Conservation (phyloP, 345 rosid species). For the Toxicodendron radicans region DNA sequence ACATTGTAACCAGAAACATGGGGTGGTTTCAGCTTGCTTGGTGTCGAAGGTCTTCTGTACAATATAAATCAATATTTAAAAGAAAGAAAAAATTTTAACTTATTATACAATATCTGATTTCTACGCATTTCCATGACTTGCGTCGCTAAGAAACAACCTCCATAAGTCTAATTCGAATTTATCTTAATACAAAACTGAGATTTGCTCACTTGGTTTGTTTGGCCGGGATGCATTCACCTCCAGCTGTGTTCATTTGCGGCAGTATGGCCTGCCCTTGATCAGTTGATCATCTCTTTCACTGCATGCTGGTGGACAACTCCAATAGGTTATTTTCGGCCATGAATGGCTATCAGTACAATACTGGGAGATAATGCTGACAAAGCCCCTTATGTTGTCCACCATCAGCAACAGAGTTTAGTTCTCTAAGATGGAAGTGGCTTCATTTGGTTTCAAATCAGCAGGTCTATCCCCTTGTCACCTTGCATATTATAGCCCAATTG, state of each 20-base stretch:
- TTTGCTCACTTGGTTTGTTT: background rate
- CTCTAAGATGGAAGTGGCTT: background rate
- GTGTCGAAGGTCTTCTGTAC: slow-evolving; percentile 25
- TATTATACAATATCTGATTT: slow-evolving; percentile 17
- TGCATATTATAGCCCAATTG: background rate
- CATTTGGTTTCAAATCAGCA: background rate
- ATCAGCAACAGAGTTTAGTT: background rate
- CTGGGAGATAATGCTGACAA: background rate
- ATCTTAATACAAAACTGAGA: slow-evolving; percentile 23
- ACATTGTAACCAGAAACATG: background rate
- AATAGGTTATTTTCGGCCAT: background rate
- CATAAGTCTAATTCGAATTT: slow-evolving; percentile 11
- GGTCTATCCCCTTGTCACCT: background rate
- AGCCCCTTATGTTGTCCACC: background rate
- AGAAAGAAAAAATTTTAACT: background rate
- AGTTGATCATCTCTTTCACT: background rate
- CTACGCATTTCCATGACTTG: slow-evolving; percentile 30
- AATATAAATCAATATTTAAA: slow-evolving; percentile 10
- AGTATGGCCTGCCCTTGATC: background rate
- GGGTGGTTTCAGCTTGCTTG: slow-evolving; percentile 1
- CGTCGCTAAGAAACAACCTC: slow-evolving; percentile 25
- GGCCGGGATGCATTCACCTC: background rate
- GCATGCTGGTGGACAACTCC: background rate
- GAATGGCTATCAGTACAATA: background rate
- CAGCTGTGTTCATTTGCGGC: background rate